These are phyloP conservation scores for Suillus clintonianus DNA, from an alignment of 768 basidiomycete species.

Conservation along the genomic window DNA sequence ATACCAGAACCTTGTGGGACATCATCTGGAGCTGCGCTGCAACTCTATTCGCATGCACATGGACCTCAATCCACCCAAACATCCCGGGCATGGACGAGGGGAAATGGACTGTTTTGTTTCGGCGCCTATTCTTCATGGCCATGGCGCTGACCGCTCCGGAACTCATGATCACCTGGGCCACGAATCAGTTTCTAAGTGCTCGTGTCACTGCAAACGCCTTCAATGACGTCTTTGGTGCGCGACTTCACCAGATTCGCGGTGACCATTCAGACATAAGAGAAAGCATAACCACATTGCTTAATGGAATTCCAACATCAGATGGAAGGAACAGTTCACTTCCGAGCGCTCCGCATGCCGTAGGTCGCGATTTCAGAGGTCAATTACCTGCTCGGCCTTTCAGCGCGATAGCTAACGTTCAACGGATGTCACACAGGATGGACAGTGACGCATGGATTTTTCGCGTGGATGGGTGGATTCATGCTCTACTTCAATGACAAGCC, in stretches of 20 bases:
- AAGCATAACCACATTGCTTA: background rate
- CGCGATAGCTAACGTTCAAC: background rate
- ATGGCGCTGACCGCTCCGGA: conserved; percentile 29
- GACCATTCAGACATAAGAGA: background rate
- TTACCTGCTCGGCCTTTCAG: background rate
- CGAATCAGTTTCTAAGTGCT: conserved; percentile 24
- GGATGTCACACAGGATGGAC: conserved; percentile 1
- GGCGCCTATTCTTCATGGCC: conserved; percentile 17
- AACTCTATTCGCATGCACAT: conserved; percentile 32
- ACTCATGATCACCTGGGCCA: conserved; percentile 28
- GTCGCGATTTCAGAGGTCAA: background rate
- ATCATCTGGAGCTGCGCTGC: conserved; percentile 30
- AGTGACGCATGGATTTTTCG: conserved; percentile 16
- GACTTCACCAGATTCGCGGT: background rate
- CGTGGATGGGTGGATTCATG: conserved; percentile 25
- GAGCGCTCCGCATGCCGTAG: background rate
- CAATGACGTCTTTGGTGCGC: background rate
- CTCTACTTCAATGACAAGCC: conserved; percentile 1
- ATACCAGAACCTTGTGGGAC: conserved; percentile 32
- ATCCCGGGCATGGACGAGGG: conserved; percentile 21
- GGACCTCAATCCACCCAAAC: conserved; percentile 33
- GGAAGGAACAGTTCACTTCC: background rate
- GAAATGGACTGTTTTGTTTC: background rate
- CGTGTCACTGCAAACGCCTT: background rate
- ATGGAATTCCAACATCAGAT: background rate